phyloP scores from a whole-genome alignment of 306 rosid genomes.

The Crataegus laevigata region DNA sequence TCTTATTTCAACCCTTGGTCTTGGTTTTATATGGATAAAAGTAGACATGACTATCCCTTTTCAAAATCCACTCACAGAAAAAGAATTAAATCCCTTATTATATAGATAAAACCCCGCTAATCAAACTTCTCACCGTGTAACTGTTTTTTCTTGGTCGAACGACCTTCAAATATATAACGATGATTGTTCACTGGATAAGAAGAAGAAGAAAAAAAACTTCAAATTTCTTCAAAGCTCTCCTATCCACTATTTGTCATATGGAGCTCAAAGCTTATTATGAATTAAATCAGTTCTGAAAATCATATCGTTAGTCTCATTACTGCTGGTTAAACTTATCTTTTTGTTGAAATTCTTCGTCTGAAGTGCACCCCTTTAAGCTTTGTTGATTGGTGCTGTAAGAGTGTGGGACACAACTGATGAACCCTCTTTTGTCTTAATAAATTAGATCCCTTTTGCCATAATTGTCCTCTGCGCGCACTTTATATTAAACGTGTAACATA shows the following conservation, averaged over 20 bases:
- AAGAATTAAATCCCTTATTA: background rate
- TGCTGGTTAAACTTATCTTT: background rate
- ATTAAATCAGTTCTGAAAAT: background rate
- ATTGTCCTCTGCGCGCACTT: background rate
- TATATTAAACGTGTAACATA: background rate
- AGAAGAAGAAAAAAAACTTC: background rate
- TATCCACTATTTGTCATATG: background rate
- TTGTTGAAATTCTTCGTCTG: background rate
- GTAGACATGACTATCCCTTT: background rate
- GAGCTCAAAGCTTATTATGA: background rate
- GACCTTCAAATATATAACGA: background rate
- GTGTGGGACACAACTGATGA: background rate
- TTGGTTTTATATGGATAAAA: background rate
- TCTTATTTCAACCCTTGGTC: background rate
- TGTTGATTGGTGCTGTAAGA: background rate
- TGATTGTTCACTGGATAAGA: background rate
- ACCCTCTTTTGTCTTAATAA: background rate
- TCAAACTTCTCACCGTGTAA: background rate
- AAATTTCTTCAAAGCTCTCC: background rate
- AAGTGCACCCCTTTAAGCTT: background rate
- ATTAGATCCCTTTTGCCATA: constrained; percentile 12
- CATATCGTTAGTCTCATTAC: background rate
- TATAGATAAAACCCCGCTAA: background rate
- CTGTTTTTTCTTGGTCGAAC: background rate
- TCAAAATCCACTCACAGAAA: background rate